Evolutionary conservation across 78 protist species (phyloP).

Genomic region (Dictyostelium brefeldianum): DNA sequence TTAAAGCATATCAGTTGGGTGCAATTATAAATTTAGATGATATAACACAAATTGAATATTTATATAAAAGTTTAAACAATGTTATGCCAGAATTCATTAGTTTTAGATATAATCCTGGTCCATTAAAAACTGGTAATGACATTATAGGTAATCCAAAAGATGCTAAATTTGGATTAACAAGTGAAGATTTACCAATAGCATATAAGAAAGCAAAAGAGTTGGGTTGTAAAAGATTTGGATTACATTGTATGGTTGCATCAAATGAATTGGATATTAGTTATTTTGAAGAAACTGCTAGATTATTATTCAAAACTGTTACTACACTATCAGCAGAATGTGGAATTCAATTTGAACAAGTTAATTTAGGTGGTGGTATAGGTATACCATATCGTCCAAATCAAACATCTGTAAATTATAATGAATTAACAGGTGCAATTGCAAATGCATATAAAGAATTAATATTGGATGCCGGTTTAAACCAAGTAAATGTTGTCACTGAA

Average conservation of each 20-base stretch:
- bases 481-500: conserved; percentile 46
- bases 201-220: conserved; percentile 12
- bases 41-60: conserved; percentile 54
- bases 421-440: background rate
- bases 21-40: conserved; percentile 74
- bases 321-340: background rate
- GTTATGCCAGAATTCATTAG: conserved; percentile 40
- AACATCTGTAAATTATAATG: background rate
- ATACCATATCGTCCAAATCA: conserved; percentile 70
- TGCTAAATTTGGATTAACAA: conserved; percentile 73
- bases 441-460: conserved; percentile 8
- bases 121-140: conserved; percentile 58
- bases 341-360: conserved; percentile 57
- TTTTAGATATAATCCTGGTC: conserved; percentile 71
- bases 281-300: conserved; percentile 66
- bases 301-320: conserved; percentile 25
- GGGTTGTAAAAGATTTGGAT: conserved; percentile 59
- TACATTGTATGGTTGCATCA: conserved; percentile 78
- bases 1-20: conserved; percentile 65
- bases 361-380: conserved; percentile 80
- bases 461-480: background rate
- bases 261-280: conserved; percentile 55
- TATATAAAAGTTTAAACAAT: conserved; percentile 17
- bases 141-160: conserved; percentile 79
- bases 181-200: background rate